Evolutionary conservation across 164 flowering plant species (phyloP).

Genomic region (Umbellularia californica): DNA sequence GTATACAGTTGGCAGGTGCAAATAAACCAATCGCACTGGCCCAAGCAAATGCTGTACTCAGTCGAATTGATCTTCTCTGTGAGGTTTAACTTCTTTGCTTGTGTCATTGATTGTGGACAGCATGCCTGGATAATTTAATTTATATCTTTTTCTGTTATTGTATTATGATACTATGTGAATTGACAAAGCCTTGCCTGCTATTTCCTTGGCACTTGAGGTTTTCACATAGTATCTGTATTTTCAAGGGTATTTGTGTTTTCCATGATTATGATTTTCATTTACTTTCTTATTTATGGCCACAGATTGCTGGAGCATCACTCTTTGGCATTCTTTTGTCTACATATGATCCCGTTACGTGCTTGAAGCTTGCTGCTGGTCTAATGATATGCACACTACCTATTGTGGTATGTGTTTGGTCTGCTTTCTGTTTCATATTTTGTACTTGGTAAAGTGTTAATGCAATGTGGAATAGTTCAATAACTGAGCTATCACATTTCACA

Average conservation of each 20-base stretch:
- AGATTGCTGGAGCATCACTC: constrained; percentile 91
- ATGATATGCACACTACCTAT: constrained; percentile 80
- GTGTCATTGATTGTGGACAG: not conserved
- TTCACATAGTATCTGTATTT: not conserved
- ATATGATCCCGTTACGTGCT: constrained; percentile 83
- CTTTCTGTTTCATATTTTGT: not conserved
- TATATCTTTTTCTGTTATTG: not conserved
- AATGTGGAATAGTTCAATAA: not conserved
- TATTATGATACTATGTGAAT: not conserved
- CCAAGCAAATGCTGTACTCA: constrained; percentile 87
- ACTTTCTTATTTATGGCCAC: constrained; percentile 13
- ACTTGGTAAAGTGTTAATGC: not conserved
- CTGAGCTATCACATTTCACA: no score
- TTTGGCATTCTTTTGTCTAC: constrained; percentile 91
- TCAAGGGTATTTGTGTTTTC: not conserved
- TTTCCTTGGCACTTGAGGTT: not conserved
- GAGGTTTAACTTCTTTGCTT: constrained; percentile 46
- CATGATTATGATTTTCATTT: not conserved
- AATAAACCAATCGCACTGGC: constrained; percentile 94
- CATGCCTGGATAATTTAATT: not conserved
- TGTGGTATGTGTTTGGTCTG: constrained; percentile 46
- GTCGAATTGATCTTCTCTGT: constrained; percentile 85
- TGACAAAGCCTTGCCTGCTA: not conserved
- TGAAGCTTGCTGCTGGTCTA: constrained; percentile 78
- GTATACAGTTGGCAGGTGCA: constrained; percentile 76